These are phyloP conservation scores for Gonium pectorale DNA, from an alignment of 139 green algal genomes.

Conservation along the genomic window DNA sequence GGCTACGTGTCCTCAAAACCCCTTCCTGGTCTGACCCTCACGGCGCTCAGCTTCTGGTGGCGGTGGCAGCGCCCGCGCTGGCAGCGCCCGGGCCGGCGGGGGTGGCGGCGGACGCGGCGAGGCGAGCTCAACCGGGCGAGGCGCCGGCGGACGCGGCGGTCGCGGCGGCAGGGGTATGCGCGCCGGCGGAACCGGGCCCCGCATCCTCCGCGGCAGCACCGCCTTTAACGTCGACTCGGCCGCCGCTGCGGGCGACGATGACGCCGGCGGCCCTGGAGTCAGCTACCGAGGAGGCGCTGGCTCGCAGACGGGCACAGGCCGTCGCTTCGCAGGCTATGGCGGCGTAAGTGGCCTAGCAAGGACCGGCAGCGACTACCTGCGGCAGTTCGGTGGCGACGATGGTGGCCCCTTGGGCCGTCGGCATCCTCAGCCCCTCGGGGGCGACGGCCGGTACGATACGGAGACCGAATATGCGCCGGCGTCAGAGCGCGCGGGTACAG, in stretches of 20 bases:
- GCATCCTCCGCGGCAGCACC: not conserved
- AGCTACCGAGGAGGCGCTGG: not conserved
- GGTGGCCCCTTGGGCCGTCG: not conserved
- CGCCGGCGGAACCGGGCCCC: conserved; percentile 8
- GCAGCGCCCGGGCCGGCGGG: not conserved
- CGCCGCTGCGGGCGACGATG: not conserved
- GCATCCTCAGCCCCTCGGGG: not conserved
- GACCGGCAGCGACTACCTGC: not conserved
- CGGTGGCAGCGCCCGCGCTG: not conserved
- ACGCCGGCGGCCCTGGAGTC: not conserved
- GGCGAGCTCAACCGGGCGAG: not conserved
- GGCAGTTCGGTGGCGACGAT: not conserved
- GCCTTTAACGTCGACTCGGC: not conserved
- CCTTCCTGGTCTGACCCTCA: too few species aligned
- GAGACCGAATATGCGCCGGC: not conserved
- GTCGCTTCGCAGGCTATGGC: not conserved
- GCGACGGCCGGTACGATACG: not conserved
- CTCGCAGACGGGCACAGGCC: too few species aligned
- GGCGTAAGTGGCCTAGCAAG: not conserved
- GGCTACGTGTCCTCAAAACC: too few species aligned
- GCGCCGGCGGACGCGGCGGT: not conserved
- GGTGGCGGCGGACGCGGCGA: not conserved
- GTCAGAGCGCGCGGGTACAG: not conserved
- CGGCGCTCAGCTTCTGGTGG: not conserved
- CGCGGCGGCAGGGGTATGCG: not conserved